Conservation (phyloP, 225 moss, liverwort and hornwort genomes). For the Pseudoscleropodium purum region DNA sequence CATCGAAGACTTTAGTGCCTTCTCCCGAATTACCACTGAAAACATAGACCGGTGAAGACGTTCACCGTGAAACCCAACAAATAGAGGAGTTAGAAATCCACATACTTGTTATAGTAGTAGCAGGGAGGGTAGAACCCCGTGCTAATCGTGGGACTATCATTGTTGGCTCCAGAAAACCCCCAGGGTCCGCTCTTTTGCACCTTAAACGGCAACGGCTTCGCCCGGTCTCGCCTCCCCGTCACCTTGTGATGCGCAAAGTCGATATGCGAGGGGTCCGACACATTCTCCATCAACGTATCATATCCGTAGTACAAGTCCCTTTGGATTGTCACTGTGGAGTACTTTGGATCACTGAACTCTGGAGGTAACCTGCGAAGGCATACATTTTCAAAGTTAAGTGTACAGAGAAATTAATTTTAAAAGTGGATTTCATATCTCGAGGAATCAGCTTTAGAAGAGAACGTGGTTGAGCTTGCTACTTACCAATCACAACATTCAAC, state of each 20-base stretch:
- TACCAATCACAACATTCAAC: not conserved
- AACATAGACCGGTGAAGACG: not conserved
- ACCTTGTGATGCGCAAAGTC: slow-evolving; percentile 92
- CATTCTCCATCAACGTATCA: slow-evolving; percentile 90
- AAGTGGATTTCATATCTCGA: not conserved
- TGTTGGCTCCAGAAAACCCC: slow-evolving; percentile 79
- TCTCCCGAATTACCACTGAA: not conserved
- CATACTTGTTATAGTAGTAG: slow-evolving; percentile 73
- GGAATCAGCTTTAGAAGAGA: not conserved
- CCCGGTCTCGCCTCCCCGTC: slow-evolving; percentile 74
- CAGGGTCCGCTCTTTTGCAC: slow-evolving; percentile 80
- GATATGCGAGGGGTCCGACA: slow-evolving; percentile 85
- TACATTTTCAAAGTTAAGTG: not conserved
- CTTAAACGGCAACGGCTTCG: slow-evolving; percentile 85
- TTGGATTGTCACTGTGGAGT: slow-evolving; percentile 86
- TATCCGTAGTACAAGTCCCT: slow-evolving; percentile 81
- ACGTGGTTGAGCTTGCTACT: not conserved
- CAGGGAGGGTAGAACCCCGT: slow-evolving; percentile 73
- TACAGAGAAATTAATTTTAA: not conserved
- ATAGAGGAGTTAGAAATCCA: not conserved
- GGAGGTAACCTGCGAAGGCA: slow-evolving; percentile 58
- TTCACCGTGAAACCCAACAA: not conserved
- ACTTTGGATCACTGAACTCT: slow-evolving; percentile 70
- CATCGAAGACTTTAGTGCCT: not conserved
- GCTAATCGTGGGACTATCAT: slow-evolving; percentile 64